Evolutionary conservation across 768 basidiomycete species (phyloP).

Genomic region (Hericium alpestre): DNA sequence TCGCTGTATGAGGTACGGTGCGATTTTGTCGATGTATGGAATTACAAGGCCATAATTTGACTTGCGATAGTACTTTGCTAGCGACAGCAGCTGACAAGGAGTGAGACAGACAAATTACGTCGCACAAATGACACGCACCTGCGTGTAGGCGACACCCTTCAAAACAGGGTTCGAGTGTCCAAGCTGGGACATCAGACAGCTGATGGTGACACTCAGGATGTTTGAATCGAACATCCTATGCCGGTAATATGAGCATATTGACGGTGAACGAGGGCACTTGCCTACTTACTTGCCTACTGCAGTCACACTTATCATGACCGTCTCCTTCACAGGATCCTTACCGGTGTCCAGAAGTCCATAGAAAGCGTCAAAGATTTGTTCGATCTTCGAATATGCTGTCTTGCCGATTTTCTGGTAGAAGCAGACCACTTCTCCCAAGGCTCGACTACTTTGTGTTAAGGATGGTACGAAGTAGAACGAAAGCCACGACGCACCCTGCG

Average conservation of each 20-base stretch:
- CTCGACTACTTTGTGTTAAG: conserved; percentile 4
- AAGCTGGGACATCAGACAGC: conserved; percentile 54
- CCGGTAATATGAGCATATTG: no score
- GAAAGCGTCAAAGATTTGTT: conserved; percentile 11
- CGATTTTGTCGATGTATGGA: conserved; percentile 60
- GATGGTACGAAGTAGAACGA: neutral
- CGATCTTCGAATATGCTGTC: conserved; percentile 4
- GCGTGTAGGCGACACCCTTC: conserved; percentile 56
- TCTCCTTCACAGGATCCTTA: conserved; percentile 45
- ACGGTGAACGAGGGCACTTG: neutral
- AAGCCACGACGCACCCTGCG: conserved; percentile 8
- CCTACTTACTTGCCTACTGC: conserved; percentile 34
- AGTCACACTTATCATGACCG: conserved; percentile 51
- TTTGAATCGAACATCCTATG: conserved; percentile 24
- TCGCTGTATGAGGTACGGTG: conserved; percentile 51
- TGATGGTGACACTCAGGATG: conserved; percentile 48
- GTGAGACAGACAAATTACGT: conserved; percentile 6
- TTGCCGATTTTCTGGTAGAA: conserved; percentile 10
- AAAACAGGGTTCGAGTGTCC: conserved; percentile 59
- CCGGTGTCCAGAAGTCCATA: conserved; percentile 8
- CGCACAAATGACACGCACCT: conserved; percentile 32
- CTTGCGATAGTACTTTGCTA: conserved; percentile 52
- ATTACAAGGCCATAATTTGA: conserved; percentile 53
- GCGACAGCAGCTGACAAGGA: conserved; percentile 38
- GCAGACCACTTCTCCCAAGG: conserved; percentile 11